These are phyloP conservation scores for Trichoderma hamatum DNA, from an alignment of 2,329 filamentous ascomycete genomes.

Conservation along the genomic window DNA sequence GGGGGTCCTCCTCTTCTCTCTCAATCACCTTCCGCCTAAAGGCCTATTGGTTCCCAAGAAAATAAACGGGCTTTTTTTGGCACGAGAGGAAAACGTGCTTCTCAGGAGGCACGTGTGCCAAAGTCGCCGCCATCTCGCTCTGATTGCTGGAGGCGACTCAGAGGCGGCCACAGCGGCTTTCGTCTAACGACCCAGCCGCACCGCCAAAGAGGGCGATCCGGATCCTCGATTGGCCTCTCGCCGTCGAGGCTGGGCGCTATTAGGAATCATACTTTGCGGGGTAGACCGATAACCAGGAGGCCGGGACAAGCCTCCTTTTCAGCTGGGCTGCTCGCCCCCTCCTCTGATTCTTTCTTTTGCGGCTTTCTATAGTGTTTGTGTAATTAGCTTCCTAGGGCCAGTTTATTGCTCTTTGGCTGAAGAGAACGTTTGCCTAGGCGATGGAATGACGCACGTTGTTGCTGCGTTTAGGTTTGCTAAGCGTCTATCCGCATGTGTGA, in stretches of 20 bases:
- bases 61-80: not conserved
- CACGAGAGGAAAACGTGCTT: slow-evolving; percentile 10
- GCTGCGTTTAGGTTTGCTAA: not conserved
- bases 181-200: not conserved
- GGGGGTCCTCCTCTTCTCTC: not conserved
- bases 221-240: slow-evolving; percentile 12
- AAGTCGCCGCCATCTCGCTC: not conserved
- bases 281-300: slow-evolving; percentile 12
- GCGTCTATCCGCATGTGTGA: not conserved
- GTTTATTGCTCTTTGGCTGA: not conserved
- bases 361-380: not conserved
- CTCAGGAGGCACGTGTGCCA: not conserved
- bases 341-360: not conserved
- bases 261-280: slow-evolving; percentile 19
- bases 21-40: not conserved
- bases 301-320: not conserved
- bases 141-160: not conserved
- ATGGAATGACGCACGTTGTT: not conserved
- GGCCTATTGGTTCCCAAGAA: not conserved
- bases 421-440: not conserved
- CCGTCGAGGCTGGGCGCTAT: not conserved
- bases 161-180: no score
- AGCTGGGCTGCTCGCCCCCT: not conserved
- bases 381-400: not conserved
- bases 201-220: not conserved